phyloP scores from a whole-genome alignment of 495 filamentous ascomycete species.

The Podospora didyma region DNA sequence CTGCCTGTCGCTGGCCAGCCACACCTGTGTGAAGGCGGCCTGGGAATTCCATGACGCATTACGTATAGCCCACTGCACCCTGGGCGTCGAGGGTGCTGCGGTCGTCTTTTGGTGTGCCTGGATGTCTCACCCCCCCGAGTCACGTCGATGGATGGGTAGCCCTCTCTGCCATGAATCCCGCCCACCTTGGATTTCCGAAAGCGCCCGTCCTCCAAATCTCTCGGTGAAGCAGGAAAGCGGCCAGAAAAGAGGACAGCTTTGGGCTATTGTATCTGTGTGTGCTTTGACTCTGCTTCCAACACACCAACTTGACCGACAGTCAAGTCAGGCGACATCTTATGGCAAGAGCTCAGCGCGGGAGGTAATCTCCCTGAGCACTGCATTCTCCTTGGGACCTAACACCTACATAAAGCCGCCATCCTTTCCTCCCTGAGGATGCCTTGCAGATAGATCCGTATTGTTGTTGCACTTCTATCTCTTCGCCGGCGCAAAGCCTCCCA shows the following conservation, averaged over 20 bases:
- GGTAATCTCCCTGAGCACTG: background rate
- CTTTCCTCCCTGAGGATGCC: background rate
- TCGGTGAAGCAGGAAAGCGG: conserved; percentile 24
- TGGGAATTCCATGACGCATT: conserved; percentile 3
- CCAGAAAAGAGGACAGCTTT: conserved; percentile 2
- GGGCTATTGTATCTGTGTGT: background rate
- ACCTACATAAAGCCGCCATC: background rate
- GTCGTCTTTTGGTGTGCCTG: conserved; percentile 24
- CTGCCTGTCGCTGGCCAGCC: background rate
- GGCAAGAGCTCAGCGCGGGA: background rate
- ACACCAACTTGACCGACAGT: conserved; percentile 17
- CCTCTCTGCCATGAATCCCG: conserved; percentile 9
- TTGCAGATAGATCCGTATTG: background rate
- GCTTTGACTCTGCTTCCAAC: conserved; percentile 9
- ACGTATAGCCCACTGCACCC: conserved; percentile 1
- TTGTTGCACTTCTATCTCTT: background rate
- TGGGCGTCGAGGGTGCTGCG: background rate
- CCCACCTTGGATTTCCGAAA: conserved; percentile 13
- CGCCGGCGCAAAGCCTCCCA: background rate
- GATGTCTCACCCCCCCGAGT: conserved; percentile 31
- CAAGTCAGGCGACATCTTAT: conserved; percentile 22
- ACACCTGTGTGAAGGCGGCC: background rate
- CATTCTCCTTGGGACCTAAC: background rate
- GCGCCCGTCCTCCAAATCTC: conserved; percentile 13
- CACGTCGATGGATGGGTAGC: conserved; percentile 19